These are phyloP conservation scores for Zymoseptoria tritici DNA, from an alignment of 2,329 filamentous ascomycete species.

Conservation along the genomic window DNA sequence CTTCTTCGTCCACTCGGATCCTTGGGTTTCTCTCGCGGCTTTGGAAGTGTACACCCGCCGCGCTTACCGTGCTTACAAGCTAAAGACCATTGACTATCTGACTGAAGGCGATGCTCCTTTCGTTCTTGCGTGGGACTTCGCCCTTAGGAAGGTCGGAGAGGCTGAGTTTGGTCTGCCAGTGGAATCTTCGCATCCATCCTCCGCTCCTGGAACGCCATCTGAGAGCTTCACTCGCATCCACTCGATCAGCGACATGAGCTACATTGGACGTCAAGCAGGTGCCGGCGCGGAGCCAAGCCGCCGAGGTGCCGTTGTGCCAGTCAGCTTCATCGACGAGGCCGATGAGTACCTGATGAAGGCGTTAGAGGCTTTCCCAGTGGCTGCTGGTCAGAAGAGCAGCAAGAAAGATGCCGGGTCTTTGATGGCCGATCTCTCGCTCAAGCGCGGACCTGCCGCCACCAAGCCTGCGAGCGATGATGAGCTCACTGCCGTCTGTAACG, in stretches of 20 bases:
- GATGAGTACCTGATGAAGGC: slow-evolving; percentile 81
- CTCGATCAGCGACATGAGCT: slow-evolving; percentile 96
- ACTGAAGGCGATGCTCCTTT: slow-evolving; percentile 69
- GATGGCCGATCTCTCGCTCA: slow-evolving; percentile 65
- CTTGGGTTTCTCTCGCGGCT: slow-evolving; percentile 88
- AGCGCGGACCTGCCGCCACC: slow-evolving; percentile 48
- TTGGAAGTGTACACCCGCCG: slow-evolving; percentile 94
- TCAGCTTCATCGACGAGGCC: slow-evolving; percentile 86
- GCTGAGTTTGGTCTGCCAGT: slow-evolving; percentile 80
- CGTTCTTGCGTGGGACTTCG: slow-evolving; percentile 88
- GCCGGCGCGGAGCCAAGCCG: slow-evolving; percentile 60
- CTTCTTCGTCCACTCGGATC: slow-evolving; percentile 91
- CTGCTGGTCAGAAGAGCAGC: slow-evolving; percentile 28
- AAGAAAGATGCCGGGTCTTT: slow-evolving; percentile 46
- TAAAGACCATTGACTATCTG: slow-evolving; percentile 84
- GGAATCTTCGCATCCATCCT: slow-evolving; percentile 70
- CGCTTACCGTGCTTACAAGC: slow-evolving; percentile 89
- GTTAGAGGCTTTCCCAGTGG: slow-evolving; percentile 68
- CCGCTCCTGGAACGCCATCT: slow-evolving; percentile 50
- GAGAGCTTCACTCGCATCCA: slow-evolving; percentile 72
- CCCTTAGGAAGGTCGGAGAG: slow-evolving; percentile 85
- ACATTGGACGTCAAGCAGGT: slow-evolving; percentile 64
- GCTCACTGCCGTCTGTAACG: slow-evolving; percentile 83
- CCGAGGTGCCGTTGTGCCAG: slow-evolving; percentile 90
- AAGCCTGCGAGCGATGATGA: slow-evolving; percentile 61